phyloP scores from a whole-genome alignment of 2,329 filamentous ascomycete genomes.

The Dothistroma septosporum region DNA sequence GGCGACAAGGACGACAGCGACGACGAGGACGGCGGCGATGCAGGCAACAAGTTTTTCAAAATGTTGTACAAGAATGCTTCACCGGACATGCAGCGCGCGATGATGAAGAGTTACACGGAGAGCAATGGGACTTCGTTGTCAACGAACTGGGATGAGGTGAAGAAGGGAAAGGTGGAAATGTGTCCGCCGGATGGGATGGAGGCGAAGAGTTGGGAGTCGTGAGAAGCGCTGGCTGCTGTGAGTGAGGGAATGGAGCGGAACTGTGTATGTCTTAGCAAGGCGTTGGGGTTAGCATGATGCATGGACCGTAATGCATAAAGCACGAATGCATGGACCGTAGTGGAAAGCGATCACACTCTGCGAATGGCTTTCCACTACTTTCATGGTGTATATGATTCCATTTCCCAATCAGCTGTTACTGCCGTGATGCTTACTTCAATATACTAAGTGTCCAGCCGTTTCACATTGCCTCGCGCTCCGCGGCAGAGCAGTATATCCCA shows the following conservation, averaged over 20 bases:
- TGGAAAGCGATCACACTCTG: not conserved
- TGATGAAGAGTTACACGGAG: constrained; percentile 96
- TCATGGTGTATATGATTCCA: not conserved
- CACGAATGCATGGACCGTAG: too few relatives aligned
- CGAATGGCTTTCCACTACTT: not conserved
- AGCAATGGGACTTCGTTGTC: constrained; percentile 90
- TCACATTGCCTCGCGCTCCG: not conserved
- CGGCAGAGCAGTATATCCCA: not conserved
- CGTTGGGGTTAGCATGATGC: not conserved
- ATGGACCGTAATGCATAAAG: too few relatives aligned
- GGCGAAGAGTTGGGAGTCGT: constrained; percentile 62
- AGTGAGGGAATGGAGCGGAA: too few relatives aligned
- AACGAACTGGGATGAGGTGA: constrained; percentile 86
- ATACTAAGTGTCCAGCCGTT: not conserved
- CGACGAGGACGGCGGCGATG: constrained; percentile 54
- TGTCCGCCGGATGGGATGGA: constrained; percentile 72
- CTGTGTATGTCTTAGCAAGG: not conserved
- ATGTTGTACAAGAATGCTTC: constrained; percentile 73
- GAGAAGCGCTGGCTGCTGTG: not conserved
- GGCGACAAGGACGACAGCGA: constrained; percentile 42
- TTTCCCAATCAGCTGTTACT: not conserved
- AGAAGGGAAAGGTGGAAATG: constrained; percentile 65
- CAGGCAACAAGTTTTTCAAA: constrained; percentile 84
- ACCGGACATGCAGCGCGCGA: constrained; percentile 78
- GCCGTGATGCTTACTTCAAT: not conserved